Conservation (phyloP, 1,284 basidiomycete species). For the Cryptococcus jaspeensis region DNA sequence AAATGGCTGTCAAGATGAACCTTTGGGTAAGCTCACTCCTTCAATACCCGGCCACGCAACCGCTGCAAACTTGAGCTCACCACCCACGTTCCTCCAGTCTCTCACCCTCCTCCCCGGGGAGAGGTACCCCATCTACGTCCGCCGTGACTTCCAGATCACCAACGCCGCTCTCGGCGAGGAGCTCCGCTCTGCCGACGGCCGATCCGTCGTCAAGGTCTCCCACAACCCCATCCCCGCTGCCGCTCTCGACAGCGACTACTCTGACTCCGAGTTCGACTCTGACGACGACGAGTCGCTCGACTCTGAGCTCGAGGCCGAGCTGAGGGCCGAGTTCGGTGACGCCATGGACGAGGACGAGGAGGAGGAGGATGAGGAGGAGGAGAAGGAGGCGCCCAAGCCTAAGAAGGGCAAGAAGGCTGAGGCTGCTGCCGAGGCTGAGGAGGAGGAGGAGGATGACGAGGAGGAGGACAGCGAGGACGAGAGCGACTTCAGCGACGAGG, state of each 20-base stretch:
- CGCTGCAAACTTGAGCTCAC: not conserved
- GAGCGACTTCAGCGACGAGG: constrained; percentile 52
- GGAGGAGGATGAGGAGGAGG: constrained; percentile 19
- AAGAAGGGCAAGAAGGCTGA: constrained; percentile 38
- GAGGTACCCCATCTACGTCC: constrained; percentile 62
- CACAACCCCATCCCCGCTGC: constrained; percentile 55
- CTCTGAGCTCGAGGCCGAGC: constrained; percentile 46
- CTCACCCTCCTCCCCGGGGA: constrained; percentile 57
- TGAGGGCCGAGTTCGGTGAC: constrained; percentile 52
- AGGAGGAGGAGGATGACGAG: constrained; percentile 50
- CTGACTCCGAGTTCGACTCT: constrained; percentile 54
- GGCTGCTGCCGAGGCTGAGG: constrained; percentile 49
- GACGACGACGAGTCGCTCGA: constrained; percentile 49
- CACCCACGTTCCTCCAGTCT: not conserved
- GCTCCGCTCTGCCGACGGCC: constrained; percentile 62
- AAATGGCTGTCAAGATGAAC: constrained; percentile 46
- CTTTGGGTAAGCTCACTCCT: constrained; percentile 39
- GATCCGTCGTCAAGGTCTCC: constrained; percentile 76
- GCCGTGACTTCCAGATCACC: constrained; percentile 74
- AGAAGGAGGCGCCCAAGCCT: constrained; percentile 2
- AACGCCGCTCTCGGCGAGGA: constrained; percentile 78
- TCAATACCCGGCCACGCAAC: not conserved
- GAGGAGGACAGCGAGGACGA: constrained; percentile 49
- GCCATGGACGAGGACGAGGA: constrained; percentile 50
- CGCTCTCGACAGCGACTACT: constrained; percentile 57